Evolutionary conservation across 176 grass and related monocot genomes (phyloP).

Genomic region (Poa pratensis): DNA sequence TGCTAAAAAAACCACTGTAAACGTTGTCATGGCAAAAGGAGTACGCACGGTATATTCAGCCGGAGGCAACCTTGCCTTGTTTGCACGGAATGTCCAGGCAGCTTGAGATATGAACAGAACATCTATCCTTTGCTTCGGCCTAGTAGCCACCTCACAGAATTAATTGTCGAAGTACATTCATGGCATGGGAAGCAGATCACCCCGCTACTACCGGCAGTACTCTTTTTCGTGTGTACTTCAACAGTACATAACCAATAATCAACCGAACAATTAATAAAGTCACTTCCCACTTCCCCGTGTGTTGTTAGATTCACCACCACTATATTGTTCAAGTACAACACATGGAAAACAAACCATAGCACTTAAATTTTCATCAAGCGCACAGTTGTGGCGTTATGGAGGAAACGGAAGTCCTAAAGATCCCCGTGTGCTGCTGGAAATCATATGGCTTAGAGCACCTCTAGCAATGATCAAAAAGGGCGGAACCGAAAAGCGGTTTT

Average conservation of each 20-base stretch:
- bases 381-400: too few relatives aligned
- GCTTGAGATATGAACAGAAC: not conserved
- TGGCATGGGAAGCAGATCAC: not conserved
- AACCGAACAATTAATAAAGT: not conserved
- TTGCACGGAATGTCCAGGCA: conserved; percentile 6
- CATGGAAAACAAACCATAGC: too few relatives aligned
- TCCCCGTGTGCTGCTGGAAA: not conserved
- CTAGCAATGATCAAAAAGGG: too few relatives aligned
- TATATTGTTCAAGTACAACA: too few relatives aligned
- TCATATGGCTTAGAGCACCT: not conserved
- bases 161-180: not conserved
- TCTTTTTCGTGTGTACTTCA: not conserved
- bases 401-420: too few relatives aligned
- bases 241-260: not conserved
- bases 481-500: too few relatives aligned
- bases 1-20: too few relatives aligned
- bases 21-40: not conserved
- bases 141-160: not conserved
- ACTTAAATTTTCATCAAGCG: too few relatives aligned
- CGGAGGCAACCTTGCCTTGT: not conserved
- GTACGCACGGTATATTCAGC: not conserved
- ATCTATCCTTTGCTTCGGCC: conserved; percentile 34
- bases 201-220: not conserved
- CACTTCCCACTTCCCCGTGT: too few relatives aligned
- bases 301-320: too few relatives aligned